Base-by-base conservation (phyloP, 805 yeast genomes). In the Jamesozyma piceae region DNA sequence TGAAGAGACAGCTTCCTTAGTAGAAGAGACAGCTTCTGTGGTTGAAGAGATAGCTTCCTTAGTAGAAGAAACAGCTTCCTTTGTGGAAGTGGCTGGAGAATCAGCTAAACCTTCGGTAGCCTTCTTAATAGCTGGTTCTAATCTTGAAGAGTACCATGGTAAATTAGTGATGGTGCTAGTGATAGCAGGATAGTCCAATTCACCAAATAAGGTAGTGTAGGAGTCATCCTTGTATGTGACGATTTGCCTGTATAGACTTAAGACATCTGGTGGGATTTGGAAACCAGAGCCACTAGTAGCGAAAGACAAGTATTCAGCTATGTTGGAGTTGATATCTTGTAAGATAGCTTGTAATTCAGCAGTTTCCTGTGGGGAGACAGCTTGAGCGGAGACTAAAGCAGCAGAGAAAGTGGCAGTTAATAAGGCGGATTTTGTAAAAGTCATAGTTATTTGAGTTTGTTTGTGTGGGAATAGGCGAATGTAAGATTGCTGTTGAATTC, bases 221-320 rank as follows among this genome's bases (percentile, higher is more conserved):
- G 59, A 50, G 28, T 58, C 57, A 39, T 64, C 64, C n/a, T 58
- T 63, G 49, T 58, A 63, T 29, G 67, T 60, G 18, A 49, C 45
- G 26, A 55, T 49, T 30, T 49, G 54, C 35, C 52, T 53, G 44
- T 56, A 63, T 11, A 64, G 15, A 17, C 42, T 38, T 37, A 63
- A 43, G 35, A 63, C 52, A 35, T 49, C 58, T 8, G 57, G 24
- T 46, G 68, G 68, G 22, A 56, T 41, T 22, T 56, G 51, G 47
- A 47, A 52, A 19, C 35, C 44, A 32, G 46, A 30, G 35, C 30
- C 31, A 15, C 41, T 38, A 5, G 44, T 39, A 34, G 41, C 48
- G 29, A 48, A 34, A n/a, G 34, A 38, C 6, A 48, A 14, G 40
- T 53, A 53, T 26, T 50, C 45, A 10, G 41, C 24, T 28, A 43